These are phyloP conservation scores for Salvia miltiorrhiza DNA, from an alignment of 257 asterid genomes.

Conservation along the genomic window DNA sequence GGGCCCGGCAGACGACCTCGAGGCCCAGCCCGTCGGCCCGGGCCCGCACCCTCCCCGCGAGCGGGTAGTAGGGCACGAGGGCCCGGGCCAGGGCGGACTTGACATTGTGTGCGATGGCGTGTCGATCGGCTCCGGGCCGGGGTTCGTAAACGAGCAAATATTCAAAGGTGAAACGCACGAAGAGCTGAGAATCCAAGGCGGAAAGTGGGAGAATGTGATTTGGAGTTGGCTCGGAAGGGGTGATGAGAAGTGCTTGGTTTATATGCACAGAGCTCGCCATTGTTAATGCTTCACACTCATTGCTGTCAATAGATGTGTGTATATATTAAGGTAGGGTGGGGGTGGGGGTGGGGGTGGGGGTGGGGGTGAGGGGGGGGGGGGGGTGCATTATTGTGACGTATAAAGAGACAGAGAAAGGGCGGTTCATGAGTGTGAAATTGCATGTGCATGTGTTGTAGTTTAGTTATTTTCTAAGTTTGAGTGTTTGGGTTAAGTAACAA, in stretches of 20 bases:
- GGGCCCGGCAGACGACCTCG: constrained; percentile 58
- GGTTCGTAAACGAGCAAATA: constrained; percentile 51
- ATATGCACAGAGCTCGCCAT: constrained; percentile 47
- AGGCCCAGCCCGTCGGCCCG: constrained; percentile 52
- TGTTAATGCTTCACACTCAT: background rate
- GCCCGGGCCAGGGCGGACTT: constrained; percentile 48
- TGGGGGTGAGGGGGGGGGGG: too few species aligned
- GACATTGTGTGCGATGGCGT: constrained; percentile 24
- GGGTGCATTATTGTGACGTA: too few species aligned
- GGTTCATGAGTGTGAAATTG: too few species aligned
- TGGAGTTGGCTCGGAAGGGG: constrained; percentile 61
- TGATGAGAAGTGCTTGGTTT: constrained; percentile 43
- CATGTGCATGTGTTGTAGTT: too few species aligned
- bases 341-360: too few species aligned
- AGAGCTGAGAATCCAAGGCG: constrained; percentile 65
- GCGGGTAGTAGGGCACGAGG: constrained; percentile 64
- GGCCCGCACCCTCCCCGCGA: constrained; percentile 58
- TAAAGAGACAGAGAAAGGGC: too few species aligned
- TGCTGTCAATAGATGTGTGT: too few species aligned
- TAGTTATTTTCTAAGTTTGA: too few species aligned
- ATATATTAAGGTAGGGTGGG: too few species aligned
- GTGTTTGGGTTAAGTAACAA: too few species aligned
- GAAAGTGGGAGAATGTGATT: constrained; percentile 56
- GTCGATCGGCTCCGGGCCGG: constrained; percentile 21
- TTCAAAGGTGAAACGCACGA: constrained; percentile 63